These are phyloP conservation scores for Cytospora piceicola DNA, from an alignment of 2,329 filamentous ascomycete genomes.

Conservation along the genomic window DNA sequence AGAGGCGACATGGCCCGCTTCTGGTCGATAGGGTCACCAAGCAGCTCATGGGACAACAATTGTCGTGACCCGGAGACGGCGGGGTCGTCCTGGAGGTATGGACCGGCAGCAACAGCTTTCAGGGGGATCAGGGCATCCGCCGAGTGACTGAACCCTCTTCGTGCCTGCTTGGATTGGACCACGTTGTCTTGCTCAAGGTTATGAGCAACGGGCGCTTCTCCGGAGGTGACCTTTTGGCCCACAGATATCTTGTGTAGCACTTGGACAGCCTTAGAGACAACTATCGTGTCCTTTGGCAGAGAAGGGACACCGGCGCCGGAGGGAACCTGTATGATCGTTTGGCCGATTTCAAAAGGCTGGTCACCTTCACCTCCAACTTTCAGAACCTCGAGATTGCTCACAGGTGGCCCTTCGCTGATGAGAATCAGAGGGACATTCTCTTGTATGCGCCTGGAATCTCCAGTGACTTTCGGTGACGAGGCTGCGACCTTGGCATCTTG, in stretches of 20 bases:
- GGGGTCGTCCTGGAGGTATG: slow-evolving; percentile 26
- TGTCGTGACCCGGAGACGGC: slow-evolving; percentile 17
- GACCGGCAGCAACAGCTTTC: slow-evolving; percentile 8
- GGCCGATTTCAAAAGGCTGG: background rate
- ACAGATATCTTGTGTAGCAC: slow-evolving; percentile 9
- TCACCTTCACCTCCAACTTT: slow-evolving; percentile 1
- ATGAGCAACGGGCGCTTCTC: slow-evolving; percentile 6
- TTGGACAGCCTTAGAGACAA: slow-evolving; percentile 2
- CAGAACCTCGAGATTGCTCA: slow-evolving; percentile 2
- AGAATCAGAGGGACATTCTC: background rate
- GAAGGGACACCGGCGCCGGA: slow-evolving; percentile 21
- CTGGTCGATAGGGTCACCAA: slow-evolving; percentile 18
- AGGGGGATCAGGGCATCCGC: slow-evolving; percentile 22
- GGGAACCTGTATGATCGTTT: slow-evolving; percentile 21
- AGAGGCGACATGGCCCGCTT: slow-evolving; percentile 2
- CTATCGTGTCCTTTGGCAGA: slow-evolving; percentile 19
- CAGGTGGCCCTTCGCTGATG: slow-evolving; percentile 4
- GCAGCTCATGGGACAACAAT: slow-evolving; percentile 26
- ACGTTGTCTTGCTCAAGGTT: slow-evolving; percentile 20
- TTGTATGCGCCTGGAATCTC: background rate
- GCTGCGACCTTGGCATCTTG: background rate
- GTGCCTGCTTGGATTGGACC: slow-evolving; percentile 5
- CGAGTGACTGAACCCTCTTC: slow-evolving; percentile 22
- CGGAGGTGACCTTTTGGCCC: slow-evolving; percentile 4
- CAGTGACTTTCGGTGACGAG: background rate